Evolutionary conservation across 345 rosid genomes (phyloP).

Genomic region (Lagerstroemia speciosa): DNA sequence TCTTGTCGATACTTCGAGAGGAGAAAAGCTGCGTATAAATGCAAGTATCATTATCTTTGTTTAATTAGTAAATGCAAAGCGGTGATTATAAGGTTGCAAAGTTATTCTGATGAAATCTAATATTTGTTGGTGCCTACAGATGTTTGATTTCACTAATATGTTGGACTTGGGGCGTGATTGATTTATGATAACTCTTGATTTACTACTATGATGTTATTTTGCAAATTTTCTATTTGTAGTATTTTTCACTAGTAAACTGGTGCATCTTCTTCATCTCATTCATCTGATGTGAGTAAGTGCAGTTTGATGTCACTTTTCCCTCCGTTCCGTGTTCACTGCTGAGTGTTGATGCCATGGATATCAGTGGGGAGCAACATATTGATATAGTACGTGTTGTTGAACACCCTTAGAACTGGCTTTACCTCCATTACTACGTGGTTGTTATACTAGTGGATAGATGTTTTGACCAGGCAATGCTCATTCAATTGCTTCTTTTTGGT

Average conservation of each 20-base stretch:
- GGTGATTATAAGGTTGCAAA: neutral
- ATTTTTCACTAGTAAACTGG: too few relatives aligned
- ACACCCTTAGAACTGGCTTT: too few relatives aligned
- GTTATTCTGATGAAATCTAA: neutral
- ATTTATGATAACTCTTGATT: neutral
- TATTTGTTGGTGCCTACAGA: too few relatives aligned
- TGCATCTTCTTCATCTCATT: neutral
- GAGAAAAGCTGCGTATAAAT: slow-evolving; percentile 50
- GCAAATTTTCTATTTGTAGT: neutral
- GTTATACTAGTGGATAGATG: neutral
- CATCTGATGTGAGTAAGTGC: slow-evolving; percentile 16
- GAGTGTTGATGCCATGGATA: slow-evolving; percentile 69
- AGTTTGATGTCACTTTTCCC: slow-evolving; percentile 63
- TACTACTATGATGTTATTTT: neutral
- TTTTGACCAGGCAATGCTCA: neutral
- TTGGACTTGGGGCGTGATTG: too few relatives aligned
- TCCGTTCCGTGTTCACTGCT: slow-evolving; percentile 56
- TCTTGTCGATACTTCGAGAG: slow-evolving; percentile 62
- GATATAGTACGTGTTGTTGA: slow-evolving; percentile 44
- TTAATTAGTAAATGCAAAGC: neutral
- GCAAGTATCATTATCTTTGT: slow-evolving; percentile 20
- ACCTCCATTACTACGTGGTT: neutral
- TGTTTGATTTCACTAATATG: too few relatives aligned
- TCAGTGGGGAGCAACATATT: slow-evolving; percentile 67
- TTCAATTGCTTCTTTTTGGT: neutral